These are phyloP conservation scores for Pleurotus pulmonarius DNA, from an alignment of 768 basidiomycete genomes.

Conservation along the genomic window DNA sequence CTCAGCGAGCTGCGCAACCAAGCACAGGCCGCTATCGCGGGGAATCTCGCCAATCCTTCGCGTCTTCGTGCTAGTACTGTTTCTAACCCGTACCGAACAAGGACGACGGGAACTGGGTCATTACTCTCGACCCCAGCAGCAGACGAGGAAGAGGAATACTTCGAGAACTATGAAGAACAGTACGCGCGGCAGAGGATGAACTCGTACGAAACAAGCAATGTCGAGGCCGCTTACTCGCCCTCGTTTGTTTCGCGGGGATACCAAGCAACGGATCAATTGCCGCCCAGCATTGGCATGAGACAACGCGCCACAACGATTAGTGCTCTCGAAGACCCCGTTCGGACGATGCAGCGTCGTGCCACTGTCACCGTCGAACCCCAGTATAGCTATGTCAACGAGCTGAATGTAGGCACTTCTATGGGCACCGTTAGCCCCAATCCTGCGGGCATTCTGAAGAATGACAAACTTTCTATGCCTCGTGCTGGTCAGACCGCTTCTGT, in stretches of 20 bases:
- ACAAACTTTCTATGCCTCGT: slow-evolving; percentile 47
- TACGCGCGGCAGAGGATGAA: slow-evolving; percentile 57
- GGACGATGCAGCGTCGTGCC: slow-evolving; percentile 63
- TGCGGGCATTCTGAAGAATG: slow-evolving; percentile 58
- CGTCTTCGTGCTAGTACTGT: slow-evolving; percentile 88
- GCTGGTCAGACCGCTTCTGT: slow-evolving; percentile 48
- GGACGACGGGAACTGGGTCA: slow-evolving; percentile 56
- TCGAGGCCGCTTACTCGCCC: slow-evolving; percentile 50
- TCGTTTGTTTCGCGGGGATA: slow-evolving; percentile 70
- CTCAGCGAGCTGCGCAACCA: slow-evolving; percentile 87
- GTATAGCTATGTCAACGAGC: slow-evolving; percentile 54
- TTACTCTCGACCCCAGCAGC: slow-evolving; percentile 62
- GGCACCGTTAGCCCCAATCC: slow-evolving; percentile 36
- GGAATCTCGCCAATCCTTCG: slow-evolving; percentile 74
- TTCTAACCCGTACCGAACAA: slow-evolving; percentile 83
- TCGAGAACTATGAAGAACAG: slow-evolving; percentile 53
- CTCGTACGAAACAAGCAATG: slow-evolving; percentile 53
- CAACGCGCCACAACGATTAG: slow-evolving; percentile 90
- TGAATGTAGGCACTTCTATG: slow-evolving; percentile 32
- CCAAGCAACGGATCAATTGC: slow-evolving; percentile 70
- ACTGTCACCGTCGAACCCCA: slow-evolving; percentile 49
- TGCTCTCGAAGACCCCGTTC: slow-evolving; percentile 76
- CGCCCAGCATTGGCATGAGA: slow-evolving; percentile 30
- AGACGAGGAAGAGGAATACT: slow-evolving; percentile 76
- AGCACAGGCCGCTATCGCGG: slow-evolving; percentile 86